A percentile compares a stretch with the other conserved stretches of the same genome.
These are phyloP conservation scores for Simmondsia chinensis DNA, from an alignment of 148 eudicot species.

Conservation along the genomic window DNA sequence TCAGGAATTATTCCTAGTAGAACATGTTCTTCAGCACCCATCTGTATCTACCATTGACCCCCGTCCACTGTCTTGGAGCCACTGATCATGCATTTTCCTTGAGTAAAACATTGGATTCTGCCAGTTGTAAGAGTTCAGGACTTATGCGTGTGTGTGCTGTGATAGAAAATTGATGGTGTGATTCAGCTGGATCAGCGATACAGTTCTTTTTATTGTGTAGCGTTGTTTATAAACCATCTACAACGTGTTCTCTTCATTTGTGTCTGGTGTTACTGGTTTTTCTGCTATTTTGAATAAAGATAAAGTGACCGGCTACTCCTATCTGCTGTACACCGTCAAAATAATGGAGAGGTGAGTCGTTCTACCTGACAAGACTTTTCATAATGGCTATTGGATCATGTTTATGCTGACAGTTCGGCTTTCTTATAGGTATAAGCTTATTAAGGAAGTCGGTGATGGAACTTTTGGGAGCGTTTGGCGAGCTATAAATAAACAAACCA, in stretches of 20 bases:
- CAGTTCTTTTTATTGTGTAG: constrained; percentile 21
- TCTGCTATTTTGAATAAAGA: constrained; percentile 28
- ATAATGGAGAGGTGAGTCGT: constrained; percentile 69
- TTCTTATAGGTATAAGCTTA: constrained; percentile 51
- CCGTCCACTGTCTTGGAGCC: constrained; percentile 17
- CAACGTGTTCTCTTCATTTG: constrained; percentile 14
- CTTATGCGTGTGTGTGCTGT: constrained; percentile 12
- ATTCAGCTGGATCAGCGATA: constrained; percentile 32
- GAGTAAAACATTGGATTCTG: too few relatives aligned
- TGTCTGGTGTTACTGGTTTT: constrained; percentile 19
- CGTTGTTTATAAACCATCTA: constrained; percentile 22
- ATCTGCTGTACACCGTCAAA: constrained; percentile 9
- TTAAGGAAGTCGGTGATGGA: constrained; percentile 92
- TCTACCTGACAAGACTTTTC: not conserved
- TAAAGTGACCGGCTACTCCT: constrained; percentile 22
- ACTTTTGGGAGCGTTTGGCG: constrained; percentile 91
- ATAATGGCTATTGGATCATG: not conserved
- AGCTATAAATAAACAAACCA: constrained; percentile 76
- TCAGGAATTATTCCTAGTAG: constrained; percentile 12
- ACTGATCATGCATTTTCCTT: constrained; percentile 16
- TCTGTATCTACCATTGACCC: constrained; percentile 11
- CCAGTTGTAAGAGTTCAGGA: too few relatives aligned
- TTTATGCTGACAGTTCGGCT: constrained; percentile 1
- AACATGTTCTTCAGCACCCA: constrained; percentile 41
- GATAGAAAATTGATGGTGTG: constrained; percentile 25